Evolutionary conservation across 345 rosid genomes (phyloP).

Genomic region (Alliaria petiolata): DNA sequence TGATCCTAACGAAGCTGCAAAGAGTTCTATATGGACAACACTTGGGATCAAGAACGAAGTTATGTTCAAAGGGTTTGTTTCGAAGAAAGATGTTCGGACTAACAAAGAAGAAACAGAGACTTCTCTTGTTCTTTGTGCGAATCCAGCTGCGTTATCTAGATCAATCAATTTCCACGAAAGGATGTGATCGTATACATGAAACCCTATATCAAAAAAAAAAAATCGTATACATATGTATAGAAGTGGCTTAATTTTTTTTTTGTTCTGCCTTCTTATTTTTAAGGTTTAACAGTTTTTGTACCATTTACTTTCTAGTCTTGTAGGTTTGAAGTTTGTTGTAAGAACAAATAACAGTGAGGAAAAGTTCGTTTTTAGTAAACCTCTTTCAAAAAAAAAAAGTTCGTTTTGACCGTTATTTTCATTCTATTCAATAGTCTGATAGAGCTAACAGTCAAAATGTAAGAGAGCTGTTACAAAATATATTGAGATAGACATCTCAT

Average conservation of each 20-base stretch:
- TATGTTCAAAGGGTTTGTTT: conserved; percentile 51
- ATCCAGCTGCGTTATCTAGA: conserved; percentile 89
- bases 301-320: neutral
- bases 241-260: neutral
- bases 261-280: neutral
- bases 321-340: conserved; percentile 5
- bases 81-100: conserved; percentile 41
- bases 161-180: conserved; percentile 66
- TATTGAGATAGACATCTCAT: neutral
- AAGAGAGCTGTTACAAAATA: neutral
- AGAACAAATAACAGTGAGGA: neutral
- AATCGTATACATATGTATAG: too few relatives aligned
- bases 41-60: conserved; percentile 60
- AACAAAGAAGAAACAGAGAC: conserved; percentile 32
- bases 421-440: neutral
- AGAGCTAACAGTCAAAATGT: neutral
- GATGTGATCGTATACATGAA: conserved; percentile 20
- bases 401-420: neutral
- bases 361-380: too few relatives aligned
- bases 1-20: conserved; percentile 70
- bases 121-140: conserved; percentile 48
- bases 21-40: conserved; percentile 74
- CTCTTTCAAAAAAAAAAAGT: too few relatives aligned
- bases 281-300: neutral
- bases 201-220: too few relatives aligned